These are phyloP conservation scores for Puya raimondii DNA, from an alignment of 176 grass and related monocot genomes.

Conservation along the genomic window DNA sequence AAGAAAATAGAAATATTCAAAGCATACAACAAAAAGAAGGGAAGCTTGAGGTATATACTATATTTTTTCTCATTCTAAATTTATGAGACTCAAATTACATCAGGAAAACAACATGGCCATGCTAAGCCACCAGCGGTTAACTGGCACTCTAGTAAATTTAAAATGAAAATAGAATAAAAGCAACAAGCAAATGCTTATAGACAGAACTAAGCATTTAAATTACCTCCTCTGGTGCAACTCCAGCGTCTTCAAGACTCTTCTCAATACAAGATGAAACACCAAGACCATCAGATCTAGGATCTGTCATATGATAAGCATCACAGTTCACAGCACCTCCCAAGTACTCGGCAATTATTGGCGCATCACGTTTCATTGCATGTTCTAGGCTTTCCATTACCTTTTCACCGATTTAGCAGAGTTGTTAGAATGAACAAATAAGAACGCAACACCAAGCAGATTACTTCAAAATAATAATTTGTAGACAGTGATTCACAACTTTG, in stretches of 20 bases:
- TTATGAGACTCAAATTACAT: too few species aligned
- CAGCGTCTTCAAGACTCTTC: slow-evolving; percentile 45
- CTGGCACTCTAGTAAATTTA: not conserved
- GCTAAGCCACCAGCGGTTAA: too few species aligned
- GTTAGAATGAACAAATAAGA: not conserved
- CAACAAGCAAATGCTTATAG: slow-evolving; percentile 2
- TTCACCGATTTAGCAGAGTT: slow-evolving; percentile 14
- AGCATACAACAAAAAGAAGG: too few species aligned
- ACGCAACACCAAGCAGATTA: not conserved
- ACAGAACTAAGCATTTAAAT: not conserved
- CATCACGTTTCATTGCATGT: slow-evolving; percentile 51
- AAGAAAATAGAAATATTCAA: too few species aligned
- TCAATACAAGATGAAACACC: slow-evolving; percentile 51
- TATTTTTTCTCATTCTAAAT: too few species aligned
- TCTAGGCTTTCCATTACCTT: slow-evolving; percentile 62
- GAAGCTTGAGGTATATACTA: too few species aligned
- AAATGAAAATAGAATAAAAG: not conserved
- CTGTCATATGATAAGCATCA: slow-evolving; percentile 70
- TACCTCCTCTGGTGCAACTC: slow-evolving; percentile 65
- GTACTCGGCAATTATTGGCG: slow-evolving; percentile 54
- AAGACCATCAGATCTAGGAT: slow-evolving; percentile 50
- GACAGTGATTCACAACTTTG: not conserved
- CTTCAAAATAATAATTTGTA: too few species aligned
- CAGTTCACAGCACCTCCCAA: slow-evolving; percentile 57
- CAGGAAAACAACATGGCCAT: too few species aligned